Evolutionary conservation across 1,284 basidiomycete genomes (phyloP), one percentile per base, ranked within the genome.

Genomic region (Athelia sp.): DNA sequence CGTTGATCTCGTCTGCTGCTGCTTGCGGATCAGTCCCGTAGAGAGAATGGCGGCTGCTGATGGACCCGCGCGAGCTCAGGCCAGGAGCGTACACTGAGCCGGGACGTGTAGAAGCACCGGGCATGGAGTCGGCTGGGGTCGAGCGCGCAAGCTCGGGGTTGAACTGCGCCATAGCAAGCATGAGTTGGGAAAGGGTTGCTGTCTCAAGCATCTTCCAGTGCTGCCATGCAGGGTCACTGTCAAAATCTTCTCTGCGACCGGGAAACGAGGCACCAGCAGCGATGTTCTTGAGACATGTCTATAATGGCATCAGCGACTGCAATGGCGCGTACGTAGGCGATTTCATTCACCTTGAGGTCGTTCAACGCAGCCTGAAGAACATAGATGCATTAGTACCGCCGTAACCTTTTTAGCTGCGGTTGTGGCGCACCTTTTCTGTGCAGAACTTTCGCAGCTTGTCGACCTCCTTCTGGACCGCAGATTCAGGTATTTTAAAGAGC

Each of bases 281-380:
- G 64, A 98, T 89, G 55, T 94, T 92, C 70, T 93, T 95, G 49
- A 98, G 74, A 62, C 91, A 94, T 26, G 87, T 90, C 87, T 95
- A 69, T 45, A 50, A 40, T 46, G 38, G 43, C 29, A 45, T 35
- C 31, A 58, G 35, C 52, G 50, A 52, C 31, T 9, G 42, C 21
- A 44, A 29, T 32, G 50, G 54, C 55, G 14, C 48, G 43, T n/a
- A 22, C 31, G 22, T 43, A 44, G 3, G 4, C 36, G n/a, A 6
- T n/a, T 8, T 43, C 34, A 56, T 64, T 46, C 64, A 86, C 87
- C 77, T 93, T 95, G 45, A 95, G 72, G 63, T 95, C 93, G 46
- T 78, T 78, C 53, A 95, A 69, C 0, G 90, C 92, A 22, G 90
- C 89, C 81, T 92, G 59, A n/a, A 13, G 38, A 60, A 55, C n/a